Evolutionary conservation across 768 basidiomycete species (phyloP), one percentile per base, ranked within the genome.

Genomic region (Leccinum longicurvipes): DNA sequence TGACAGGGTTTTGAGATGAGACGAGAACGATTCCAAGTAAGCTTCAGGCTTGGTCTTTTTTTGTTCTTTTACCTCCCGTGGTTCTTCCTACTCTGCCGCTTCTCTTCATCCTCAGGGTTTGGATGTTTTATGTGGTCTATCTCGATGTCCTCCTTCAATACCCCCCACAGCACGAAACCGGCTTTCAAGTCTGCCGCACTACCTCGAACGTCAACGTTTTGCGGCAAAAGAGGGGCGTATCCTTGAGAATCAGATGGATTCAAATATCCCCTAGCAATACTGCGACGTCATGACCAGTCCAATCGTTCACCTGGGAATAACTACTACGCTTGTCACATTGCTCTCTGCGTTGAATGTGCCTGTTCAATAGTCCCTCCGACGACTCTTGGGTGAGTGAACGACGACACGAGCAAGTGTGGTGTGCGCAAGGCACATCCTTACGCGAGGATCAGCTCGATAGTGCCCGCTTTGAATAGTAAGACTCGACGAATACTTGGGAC

Each of bases 341-440:
- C 64, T 76, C 44, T 60, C 76, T 56, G 61, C 74, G 64, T 63
- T 60, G 60, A 88, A 87, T 25, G 82, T 82, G 17, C 66, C 67
- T 28, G n/a, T n/a, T n/a, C n/a, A 74, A 68, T 25, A 89, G 65
- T 55, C 83, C 82, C 39, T 73, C 74, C 45, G 81, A 79, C 24
- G 82, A 79, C 41, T 76, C 77, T 50, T 73, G 69, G 3, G 73
- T 72, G 29, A 89, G n/a, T n/a, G n/a, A n/a, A n/a, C n/a, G n/a
- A 72, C 10, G 68, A 66, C 1, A 79, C 71, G 34, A 91, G 74
- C 36, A 90, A 67, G 46, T 80, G 80, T 2, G 87, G 90, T 67
- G n/a, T n/a, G n/a, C 91, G 90, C 34, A 85, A 65, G 4, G 87
- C 90, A 54, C 83, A 86, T n/a, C 90, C 90, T 10, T 87, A 75